Base-by-base conservation (phyloP, 768 basidiomycete genomes). In the Auricularia auricula-judae region DNA sequence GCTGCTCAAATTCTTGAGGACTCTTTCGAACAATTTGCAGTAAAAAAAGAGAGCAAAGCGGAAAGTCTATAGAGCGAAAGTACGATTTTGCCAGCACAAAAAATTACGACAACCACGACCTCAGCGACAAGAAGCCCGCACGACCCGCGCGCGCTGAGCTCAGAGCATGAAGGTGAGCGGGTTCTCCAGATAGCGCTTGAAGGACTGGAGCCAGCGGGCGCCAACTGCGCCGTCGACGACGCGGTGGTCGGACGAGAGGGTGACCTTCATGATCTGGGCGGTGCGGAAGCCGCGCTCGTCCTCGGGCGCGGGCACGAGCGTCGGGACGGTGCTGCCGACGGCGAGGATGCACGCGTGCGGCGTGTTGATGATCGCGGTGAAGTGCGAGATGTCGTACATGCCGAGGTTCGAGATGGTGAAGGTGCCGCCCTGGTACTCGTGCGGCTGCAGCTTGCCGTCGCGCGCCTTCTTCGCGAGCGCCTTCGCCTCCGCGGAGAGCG, bases 321-420 rank as follows among this genome's bases (percentile, higher is more conserved):
- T 89, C n/a, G 91, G 83, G 73, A 86, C 82, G 18, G 93, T 93
- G 21, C 87, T 82, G 42, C 97, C 95, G 70, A 98, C 86, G 56
- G 97, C 97, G 66, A 99, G 87, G 72, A 98, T 99, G 77, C 95
- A 98, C 59, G 93, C 91, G 76, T 98, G 97, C 33, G 97, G 97
- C 14, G 90, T 86, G 82, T 99, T 99, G 84, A 99, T 96, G 79
- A 99, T 98, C 59, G 97, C 97, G 14, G 95, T 98, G 77, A 99
- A 99, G 77, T 94, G 89, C 64, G 86, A 84, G 71, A 98, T 84
- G 67, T 90, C 95, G 73, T 83, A 97, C 97, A 99, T 99, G 77
- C 97, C 97, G 64, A 99, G 82, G 79, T 99, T 99, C 66, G 97
- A 99, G 74, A 99, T 92, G 54, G 97, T 98, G 80, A 99, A 98